Conservation (phyloP, 2,329 filamentous ascomycete species). For the Xylaria sp. region DNA sequence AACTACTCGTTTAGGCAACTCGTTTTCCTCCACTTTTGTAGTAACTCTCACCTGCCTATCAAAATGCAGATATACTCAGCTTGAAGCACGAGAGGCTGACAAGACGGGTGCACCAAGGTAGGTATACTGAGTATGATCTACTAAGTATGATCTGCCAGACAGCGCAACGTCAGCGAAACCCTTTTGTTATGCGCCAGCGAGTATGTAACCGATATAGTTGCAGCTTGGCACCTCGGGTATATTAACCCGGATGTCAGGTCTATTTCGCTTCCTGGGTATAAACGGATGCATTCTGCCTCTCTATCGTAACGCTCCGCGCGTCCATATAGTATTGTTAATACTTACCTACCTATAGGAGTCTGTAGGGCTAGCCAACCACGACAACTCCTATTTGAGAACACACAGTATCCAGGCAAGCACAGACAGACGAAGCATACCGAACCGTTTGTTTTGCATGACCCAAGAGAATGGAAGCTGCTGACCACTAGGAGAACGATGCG, state of each 20-base stretch:
- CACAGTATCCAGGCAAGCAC: background rate
- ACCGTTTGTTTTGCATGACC: constrained; percentile 6
- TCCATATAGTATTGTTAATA: background rate
- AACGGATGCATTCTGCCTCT: background rate
- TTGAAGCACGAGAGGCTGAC: too few species aligned
- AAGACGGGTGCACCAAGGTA: background rate
- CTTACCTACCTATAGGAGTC: background rate
- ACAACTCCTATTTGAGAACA: background rate
- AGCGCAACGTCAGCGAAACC: background rate
- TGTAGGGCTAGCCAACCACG: constrained; percentile 27
- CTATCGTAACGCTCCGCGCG: constrained; percentile 14
- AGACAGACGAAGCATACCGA: constrained; percentile 3
- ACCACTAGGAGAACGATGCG: background rate
- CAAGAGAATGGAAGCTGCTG: constrained; percentile 8
- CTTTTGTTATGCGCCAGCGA: background rate
- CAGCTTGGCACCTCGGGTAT: background rate
- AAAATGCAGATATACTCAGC: too few species aligned
- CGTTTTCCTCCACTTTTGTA: background rate
- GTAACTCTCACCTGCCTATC: background rate
- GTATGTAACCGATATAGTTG: background rate
- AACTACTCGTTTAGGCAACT: constrained; percentile 15
- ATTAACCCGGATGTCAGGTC: background rate
- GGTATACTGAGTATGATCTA: background rate
- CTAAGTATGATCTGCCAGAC: background rate
- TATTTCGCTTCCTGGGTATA: background rate